Percentiles rank a stretch among this genome's conserved stretches.
Evolutionary conservation across 1,139 yeast species (phyloP).

Genomic region (Hansenula lynferdii): DNA sequence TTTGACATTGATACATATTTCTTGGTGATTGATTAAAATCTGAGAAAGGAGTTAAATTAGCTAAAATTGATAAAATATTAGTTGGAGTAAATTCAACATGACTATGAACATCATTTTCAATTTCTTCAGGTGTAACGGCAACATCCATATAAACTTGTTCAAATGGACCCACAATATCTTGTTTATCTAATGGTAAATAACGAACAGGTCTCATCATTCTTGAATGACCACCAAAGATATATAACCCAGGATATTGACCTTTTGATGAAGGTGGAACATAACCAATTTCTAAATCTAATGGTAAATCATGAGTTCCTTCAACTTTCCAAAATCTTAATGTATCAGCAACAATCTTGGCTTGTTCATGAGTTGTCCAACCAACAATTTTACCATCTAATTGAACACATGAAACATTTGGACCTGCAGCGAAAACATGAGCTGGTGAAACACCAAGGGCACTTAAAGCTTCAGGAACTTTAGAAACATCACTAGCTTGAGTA

Average conservation of each 20-base stretch:
- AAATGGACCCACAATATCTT: conserved; percentile 92
- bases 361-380: conserved; percentile 93
- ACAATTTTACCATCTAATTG: conserved; percentile 90
- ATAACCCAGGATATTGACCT: conserved; percentile 98
- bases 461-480: conserved; percentile 60
- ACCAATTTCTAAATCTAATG: conserved; percentile 86
- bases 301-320: conserved; percentile 70
- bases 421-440: conserved; percentile 75
- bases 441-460: conserved; percentile 79
- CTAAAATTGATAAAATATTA: conserved; percentile 86
- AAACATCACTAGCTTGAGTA: conserved; percentile 72
- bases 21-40: conserved; percentile 99
- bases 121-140: conserved; percentile 94
- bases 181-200: conserved; percentile 77
- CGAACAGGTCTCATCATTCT: conserved; percentile 96
- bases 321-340: conserved; percentile 93
- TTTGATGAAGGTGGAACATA: conserved; percentile 91
- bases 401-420: conserved; percentile 82
- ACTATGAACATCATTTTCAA: conserved; percentile 72
- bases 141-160: conserved; percentile 97
- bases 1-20: conserved; percentile 99
- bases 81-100: conserved; percentile 97
- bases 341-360: conserved; percentile 83
- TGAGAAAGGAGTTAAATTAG: conserved; percentile 95
- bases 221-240: conserved; percentile 83